phyloP scores from a whole-genome alignment of 2,329 filamentous ascomycete genomes.

The Akanthomyces dipterigenus region DNA sequence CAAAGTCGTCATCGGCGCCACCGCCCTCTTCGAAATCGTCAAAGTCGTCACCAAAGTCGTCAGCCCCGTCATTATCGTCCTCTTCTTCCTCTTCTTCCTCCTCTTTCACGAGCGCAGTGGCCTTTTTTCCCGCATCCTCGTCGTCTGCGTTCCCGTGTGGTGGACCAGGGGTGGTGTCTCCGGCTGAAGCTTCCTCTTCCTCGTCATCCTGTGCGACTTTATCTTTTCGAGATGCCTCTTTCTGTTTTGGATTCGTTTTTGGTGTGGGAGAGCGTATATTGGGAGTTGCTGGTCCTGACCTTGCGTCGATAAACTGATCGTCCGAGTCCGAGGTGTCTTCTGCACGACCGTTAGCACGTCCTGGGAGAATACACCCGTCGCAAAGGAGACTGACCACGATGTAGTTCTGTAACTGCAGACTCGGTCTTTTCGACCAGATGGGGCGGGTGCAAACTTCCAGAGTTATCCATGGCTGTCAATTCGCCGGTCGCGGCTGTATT shows the following conservation, averaged over 20 bases:
- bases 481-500: not conserved
- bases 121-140: conserved; percentile 5
- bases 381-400: conserved; percentile 22
- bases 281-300: conserved; percentile 42
- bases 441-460: not conserved
- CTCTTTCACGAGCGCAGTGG: conserved; percentile 9
- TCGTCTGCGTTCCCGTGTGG: conserved; percentile 27
- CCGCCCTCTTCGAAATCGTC: conserved; percentile 57
- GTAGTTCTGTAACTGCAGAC: not conserved
- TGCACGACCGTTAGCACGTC: conserved; percentile 6
- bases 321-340: conserved; percentile 56
- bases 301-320: conserved; percentile 63
- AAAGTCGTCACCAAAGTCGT: conserved; percentile 53
- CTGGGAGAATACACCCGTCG: not conserved
- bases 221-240: conserved; percentile 44
- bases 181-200: conserved; percentile 31
- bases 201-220: conserved; percentile 48
- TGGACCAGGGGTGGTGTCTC: not conserved
- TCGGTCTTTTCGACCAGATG: not conserved
- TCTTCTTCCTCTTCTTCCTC: conserved; percentile 24
- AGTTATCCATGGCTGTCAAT: not conserved
- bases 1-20: conserved; percentile 50
- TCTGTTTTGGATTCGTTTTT: conserved; percentile 52
- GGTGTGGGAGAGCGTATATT: conserved; percentile 45
- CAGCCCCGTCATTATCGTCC: conserved; percentile 28